Base-by-base conservation (phyloP, 2,329 filamentous ascomycete genomes). In the Paraconiothyrium brasiliense region DNA sequence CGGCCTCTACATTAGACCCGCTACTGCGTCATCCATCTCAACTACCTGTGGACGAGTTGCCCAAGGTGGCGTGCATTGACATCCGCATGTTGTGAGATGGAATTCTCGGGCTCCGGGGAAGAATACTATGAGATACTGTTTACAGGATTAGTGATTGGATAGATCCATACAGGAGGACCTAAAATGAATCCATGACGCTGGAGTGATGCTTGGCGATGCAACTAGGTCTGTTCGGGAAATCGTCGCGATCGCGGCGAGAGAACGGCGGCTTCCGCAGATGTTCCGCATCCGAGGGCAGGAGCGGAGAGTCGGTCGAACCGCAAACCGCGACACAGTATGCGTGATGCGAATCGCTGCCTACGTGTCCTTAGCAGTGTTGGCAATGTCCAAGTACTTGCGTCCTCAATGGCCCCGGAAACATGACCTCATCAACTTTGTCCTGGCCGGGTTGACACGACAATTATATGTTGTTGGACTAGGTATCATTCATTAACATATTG, bases 21-120 rank as follows among this genome's bases (percentile, higher is more conserved):
- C 24, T 20, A 55, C 13, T 27, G 32, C 54, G 39, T 46, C 52
- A 55, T 55, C 27, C 52, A 35, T 55, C 52, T 55, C 30, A 11
- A 47, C 11, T 24, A 37, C 13, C 13, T 24, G 13, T 13, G n/a
- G 13, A 6, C 41, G 5, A 56, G 11, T 30, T 46, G 20, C 30
- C 54, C 13, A 10, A 37, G 30, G 37, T 27, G 9, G 43, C 54
- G 32, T 48, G 13, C 24, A n/a, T 37, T 56, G 54, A 37, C 32
- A 55, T 48, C 4, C 20, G 20, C 32, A 56, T 56, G 54, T n/a
- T 48, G 54, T 48, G n/a, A 47, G n/a, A 30, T 34, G 34, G 30
- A 43, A 22, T 32, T 16, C 30, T 35, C 9, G 20, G 30, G 5
- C 9, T n/a, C 32, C 20, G 10, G 41, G 16, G 43, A 24, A 22